Base-by-base conservation (phyloP, 495 filamentous ascomycete species). In the Hypoxylon trugodes region DNA sequence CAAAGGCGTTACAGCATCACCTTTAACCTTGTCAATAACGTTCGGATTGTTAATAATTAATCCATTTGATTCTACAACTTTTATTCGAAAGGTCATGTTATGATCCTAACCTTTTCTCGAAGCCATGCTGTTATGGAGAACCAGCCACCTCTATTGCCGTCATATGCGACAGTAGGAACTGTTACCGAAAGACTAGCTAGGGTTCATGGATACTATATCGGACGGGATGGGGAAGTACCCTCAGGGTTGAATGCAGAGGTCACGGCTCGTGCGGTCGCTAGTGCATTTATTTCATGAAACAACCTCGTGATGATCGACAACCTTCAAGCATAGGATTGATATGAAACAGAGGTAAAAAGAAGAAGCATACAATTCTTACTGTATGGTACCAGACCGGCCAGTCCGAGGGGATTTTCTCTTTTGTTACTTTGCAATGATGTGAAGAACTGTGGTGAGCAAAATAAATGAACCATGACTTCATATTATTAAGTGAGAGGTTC, bases 211-310 rank as follows among this genome's bases (percentile, higher is more conserved):
- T 59, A 21, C 36, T 26, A 59, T 51, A 28, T 51, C 26, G 16
- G 25, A 42, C 28, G 26, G 26, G 33, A 32, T 25, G 15, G n/a
- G 16, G 26, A 48, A 1, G 26, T 33, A 13, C 21, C 10, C 18
- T 9, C 33, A 25, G 28, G 25, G 38, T 38, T 40, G 38, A 21
- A 21, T 21, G 24, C 9, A 16, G 38, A 3, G 18, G 28, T 24
- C 25, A 15, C 46, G 51, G 45, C 50, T 53, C 24, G 33, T 54
- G 35, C 51, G 24, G 37, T 35, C 18, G 38, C 32, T 33, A 56
- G 40, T 52, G 50, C 51, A 61, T 61, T 35, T 61, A 55, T 55
- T 49, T 40, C 47, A 53, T 67, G 58, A 67, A 67, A 67, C 58
- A 62, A n/a, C 33, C 33, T 61, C 51, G 51, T 61, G 63, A 57